Evolutionary conservation across 306 rosid genomes (phyloP).

Genomic region (Pyrus communis): DNA sequence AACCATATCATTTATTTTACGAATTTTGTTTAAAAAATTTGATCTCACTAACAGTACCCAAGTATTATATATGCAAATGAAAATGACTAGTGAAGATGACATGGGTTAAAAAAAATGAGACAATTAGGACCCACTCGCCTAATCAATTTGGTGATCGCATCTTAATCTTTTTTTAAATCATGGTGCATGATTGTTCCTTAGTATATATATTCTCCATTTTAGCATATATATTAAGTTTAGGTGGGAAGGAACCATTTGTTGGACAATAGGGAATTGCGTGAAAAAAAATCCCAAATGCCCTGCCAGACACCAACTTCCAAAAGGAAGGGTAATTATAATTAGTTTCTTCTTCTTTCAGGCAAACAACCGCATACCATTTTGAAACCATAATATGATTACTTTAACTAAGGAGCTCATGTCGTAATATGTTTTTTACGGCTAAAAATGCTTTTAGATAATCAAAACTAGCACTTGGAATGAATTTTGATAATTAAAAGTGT

Average conservation of each 20-base stretch:
- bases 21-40: no score
- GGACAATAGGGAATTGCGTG: no score
- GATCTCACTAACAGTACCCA: not conserved
- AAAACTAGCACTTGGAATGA: no score
- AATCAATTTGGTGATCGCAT: slow-evolving; percentile 5
- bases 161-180: slow-evolving; percentile 3
- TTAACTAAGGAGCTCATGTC: no score
- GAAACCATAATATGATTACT: not conserved
- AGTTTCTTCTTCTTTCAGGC: not conserved
- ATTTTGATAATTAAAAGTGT: no score
- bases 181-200: slow-evolving; percentile 1
- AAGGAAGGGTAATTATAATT: slow-evolving; percentile 13
- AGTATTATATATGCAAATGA: not conserved
- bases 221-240: slow-evolving; percentile 22
- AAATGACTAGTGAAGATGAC: not conserved
- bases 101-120: not conserved
- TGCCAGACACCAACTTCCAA: slow-evolving; percentile 8
- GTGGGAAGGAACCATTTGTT: slow-evolving; percentile 36
- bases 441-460: no score
- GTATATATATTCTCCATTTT: slow-evolving; percentile 6
- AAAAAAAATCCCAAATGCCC: no score
- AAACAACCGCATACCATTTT: slow-evolving; percentile 9
- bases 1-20: no score
- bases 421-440: no score
- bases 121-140: slow-evolving; percentile 23